Conservation (phyloP, 805 yeast species). For the Zygosaccharomyces kombuchaensis region DNA sequence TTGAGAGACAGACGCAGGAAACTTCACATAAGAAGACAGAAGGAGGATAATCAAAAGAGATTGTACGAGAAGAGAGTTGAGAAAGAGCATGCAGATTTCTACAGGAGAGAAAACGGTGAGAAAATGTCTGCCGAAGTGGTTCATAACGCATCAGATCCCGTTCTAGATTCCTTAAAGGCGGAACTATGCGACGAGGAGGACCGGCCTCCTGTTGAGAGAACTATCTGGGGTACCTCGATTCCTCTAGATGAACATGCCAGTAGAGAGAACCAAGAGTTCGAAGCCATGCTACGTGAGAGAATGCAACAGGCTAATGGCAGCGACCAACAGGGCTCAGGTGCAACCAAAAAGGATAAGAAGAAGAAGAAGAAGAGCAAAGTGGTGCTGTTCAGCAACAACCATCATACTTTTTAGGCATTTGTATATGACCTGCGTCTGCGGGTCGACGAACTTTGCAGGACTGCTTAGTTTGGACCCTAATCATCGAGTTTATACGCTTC, state of each 20-base stretch:
- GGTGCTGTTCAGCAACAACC: constrained; percentile 25
- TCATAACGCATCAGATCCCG: constrained; percentile 1
- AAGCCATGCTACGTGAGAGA: constrained; percentile 49
- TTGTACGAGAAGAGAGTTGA: constrained; percentile 58
- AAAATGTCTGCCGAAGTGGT: constrained; percentile 6
- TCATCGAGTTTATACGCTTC: background rate
- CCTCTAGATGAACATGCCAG: constrained; percentile 35
- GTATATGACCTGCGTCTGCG: background rate
- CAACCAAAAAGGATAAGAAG: constrained; percentile 38
- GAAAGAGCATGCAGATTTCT: constrained; percentile 53
- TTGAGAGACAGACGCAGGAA: constrained; percentile 52
- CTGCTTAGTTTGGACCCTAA: background rate
- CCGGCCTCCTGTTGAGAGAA: constrained; percentile 38
- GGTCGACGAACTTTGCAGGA: background rate
- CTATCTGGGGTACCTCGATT: constrained; percentile 72
- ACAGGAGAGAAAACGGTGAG: constrained; percentile 53
- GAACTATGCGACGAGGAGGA: constrained; percentile 12
- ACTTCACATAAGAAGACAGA: constrained; percentile 44
- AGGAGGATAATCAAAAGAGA: constrained; percentile 58
- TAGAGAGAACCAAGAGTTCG: constrained; percentile 44
- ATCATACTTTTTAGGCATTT: constrained; percentile 11
- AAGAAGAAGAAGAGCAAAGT: constrained; percentile 45
- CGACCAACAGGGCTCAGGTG: background rate
- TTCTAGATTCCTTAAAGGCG: background rate
- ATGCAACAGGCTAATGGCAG: constrained; percentile 42